Evolutionary conservation across 495 filamentous ascomycete genomes (phyloP).

Genomic region (Hypoxylon trugodes): DNA sequence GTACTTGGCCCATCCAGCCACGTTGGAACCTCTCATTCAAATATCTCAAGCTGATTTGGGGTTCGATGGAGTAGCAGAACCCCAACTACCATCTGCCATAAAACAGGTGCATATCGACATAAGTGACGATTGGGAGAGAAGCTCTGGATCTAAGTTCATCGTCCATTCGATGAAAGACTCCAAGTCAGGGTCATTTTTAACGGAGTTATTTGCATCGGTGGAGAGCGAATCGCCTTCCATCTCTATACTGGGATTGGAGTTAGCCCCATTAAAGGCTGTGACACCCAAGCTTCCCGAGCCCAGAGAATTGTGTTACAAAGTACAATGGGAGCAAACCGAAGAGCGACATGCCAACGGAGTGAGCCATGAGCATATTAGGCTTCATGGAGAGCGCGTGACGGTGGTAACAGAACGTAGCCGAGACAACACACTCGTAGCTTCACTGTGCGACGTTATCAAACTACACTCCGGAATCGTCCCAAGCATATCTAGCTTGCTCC

Average conservation of each 20-base stretch:
- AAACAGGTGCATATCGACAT: constrained; percentile 44
- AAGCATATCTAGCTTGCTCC: constrained; percentile 40
- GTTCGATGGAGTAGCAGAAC: constrained; percentile 3
- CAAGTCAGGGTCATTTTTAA: constrained; percentile 38
- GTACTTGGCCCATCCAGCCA: constrained; percentile 56
- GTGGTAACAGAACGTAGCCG: constrained; percentile 47
- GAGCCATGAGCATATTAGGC: constrained; percentile 19
- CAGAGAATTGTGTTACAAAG: constrained; percentile 52
- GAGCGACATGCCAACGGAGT: constrained; percentile 25
- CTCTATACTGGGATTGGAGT: constrained; percentile 45
- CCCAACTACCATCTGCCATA: constrained; percentile 37
- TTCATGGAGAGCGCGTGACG: constrained; percentile 42
- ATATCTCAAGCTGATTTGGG: constrained; percentile 42
- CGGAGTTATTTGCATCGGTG: constrained; percentile 44
- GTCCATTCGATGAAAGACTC: constrained; percentile 42
- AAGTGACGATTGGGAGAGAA: constrained; percentile 38
- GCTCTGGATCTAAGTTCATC: constrained; percentile 40
- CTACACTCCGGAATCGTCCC: constrained; percentile 40
- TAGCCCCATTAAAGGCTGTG: constrained; percentile 26
- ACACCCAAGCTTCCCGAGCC: constrained; percentile 11
- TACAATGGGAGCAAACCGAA: constrained; percentile 53
- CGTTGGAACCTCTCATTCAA: constrained; percentile 57
- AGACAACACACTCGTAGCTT: constrained; percentile 49
- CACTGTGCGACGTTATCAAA: constrained; percentile 46
- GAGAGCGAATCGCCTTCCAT: constrained; percentile 39